Evolutionary conservation across 305 asterid species (phyloP).

Genomic region (Solanum hybrid): DNA sequence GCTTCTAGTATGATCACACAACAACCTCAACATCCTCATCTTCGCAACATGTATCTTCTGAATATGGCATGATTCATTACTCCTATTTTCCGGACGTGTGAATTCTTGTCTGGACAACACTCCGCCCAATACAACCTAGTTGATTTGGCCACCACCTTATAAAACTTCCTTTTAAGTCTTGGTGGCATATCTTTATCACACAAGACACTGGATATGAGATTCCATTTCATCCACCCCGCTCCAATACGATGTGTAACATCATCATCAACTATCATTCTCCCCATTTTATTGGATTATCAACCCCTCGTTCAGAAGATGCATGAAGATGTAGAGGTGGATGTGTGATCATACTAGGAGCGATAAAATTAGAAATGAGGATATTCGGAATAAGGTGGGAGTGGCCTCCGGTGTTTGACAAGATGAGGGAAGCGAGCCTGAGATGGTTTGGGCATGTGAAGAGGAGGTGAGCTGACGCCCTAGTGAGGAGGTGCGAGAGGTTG

Average conservation of each 20-base stretch:
- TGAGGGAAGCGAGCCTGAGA: neutral
- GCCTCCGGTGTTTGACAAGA: neutral
- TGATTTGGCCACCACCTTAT: neutral
- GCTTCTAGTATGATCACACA: neutral
- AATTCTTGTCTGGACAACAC: neutral
- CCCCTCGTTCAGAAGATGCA: neutral
- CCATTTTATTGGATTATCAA: neutral
- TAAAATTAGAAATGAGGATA: neutral
- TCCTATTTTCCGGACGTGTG: neutral
- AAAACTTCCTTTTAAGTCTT: neutral
- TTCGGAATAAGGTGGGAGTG: neutral
- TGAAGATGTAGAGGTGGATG: neutral
- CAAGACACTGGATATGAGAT: neutral
- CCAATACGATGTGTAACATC: neutral
- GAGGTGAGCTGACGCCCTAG: neutral
- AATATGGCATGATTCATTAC: neutral
- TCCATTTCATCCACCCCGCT: neutral
- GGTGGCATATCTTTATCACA: neutral
- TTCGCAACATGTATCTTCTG: neutral
- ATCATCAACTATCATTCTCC: neutral
- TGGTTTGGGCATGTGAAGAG: neutral
- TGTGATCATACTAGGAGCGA: neutral
- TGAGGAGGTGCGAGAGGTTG: neutral
- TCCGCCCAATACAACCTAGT: neutral
- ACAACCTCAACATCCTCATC: neutral